phyloP scores from a whole-genome alignment of 2,329 filamentous ascomycete genomes.

The Hypoxylon sp. region DNA sequence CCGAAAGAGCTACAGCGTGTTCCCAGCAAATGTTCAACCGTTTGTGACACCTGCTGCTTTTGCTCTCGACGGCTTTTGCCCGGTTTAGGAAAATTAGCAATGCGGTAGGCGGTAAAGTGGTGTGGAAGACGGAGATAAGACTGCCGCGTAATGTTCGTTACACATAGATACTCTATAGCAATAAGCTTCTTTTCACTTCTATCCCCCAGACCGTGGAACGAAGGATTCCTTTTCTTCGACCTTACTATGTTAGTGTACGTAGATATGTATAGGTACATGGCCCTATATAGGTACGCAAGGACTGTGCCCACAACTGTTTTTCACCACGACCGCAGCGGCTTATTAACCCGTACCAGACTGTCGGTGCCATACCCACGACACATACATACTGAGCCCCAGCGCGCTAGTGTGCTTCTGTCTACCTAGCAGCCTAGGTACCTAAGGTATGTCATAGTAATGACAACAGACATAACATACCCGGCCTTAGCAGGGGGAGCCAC shows the following conservation, averaged over 20 bases:
- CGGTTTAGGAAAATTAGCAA: conserved; percentile 12
- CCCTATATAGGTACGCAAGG: background rate
- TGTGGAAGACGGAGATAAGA: conserved; percentile 12
- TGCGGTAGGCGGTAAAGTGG: background rate
- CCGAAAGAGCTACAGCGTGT: conserved; percentile 7
- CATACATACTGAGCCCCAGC: background rate
- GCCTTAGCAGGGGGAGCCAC: background rate
- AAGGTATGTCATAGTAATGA: background rate
- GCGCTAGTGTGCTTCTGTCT: background rate
- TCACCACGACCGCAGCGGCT: conserved; percentile 6
- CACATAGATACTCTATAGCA: conserved; percentile 8
- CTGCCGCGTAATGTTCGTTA: conserved; percentile 18
- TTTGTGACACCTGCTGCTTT: conserved; percentile 37
- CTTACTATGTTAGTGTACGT: no score
- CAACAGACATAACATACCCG: background rate
- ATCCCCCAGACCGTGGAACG: background rate
- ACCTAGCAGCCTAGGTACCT: background rate
- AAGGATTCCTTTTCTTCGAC: background rate
- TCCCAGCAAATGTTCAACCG: conserved; percentile 14
- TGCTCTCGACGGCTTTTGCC: conserved; percentile 21
- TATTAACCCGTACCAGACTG: conserved; percentile 30
- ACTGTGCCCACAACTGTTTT: conserved; percentile 1
- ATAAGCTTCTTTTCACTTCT: background rate
- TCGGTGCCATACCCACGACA: conserved; percentile 18
- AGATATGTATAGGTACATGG: no score